Evolutionary conservation across 805 yeast genomes (phyloP), one percentile per base, ranked within the genome.

Genomic region (Ogataea philodendri): DNA sequence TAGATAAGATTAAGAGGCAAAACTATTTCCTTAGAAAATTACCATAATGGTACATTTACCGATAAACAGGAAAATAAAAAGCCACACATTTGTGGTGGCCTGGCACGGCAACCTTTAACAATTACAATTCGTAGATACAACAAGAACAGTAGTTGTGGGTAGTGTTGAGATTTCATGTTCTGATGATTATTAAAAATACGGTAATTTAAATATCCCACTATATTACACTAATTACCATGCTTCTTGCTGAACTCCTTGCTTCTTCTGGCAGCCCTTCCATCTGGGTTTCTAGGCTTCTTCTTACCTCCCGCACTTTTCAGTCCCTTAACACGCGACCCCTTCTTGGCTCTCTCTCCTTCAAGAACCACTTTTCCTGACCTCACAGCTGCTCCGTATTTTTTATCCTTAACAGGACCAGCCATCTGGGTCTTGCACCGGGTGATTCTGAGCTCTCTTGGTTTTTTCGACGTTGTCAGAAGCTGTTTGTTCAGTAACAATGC

Each of bases 261-360:
- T 54, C 75, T 76, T 40, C 62, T 67, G 25, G 72, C 63, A 11
- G 76, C 66, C 52, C 84, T 65, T 28, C 57, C 52, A 24, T 71
- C 75, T 44, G 78, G 66, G 40, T 72, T 68, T 55, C 84, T 64
- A 11, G 82, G 81, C 59, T 78, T 78, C 64, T 74, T 75, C 29
- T 60, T 66, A 29, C 58, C 62, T 10, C 43, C 39, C 7, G 45
- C 77, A 37, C 76, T 76, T 59, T 78, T 72, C 46, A 80, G 65
- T 16, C 89, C 85, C 18, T 68, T 69, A 21, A 78, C 70, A 38
- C 63, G 66, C 35, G 68, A 75, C 17, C 86, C 88, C 60, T 81
- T 82, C 40, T 67, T 63, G 10, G 96, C 88, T 66, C 95, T 77
- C 37, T 72, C 65, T 45, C 96, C 96, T 65, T 87, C 96, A 22